Base-by-base conservation (phyloP, 2,329 filamentous ascomycete species). In the Xenoacremonium recifei region DNA sequence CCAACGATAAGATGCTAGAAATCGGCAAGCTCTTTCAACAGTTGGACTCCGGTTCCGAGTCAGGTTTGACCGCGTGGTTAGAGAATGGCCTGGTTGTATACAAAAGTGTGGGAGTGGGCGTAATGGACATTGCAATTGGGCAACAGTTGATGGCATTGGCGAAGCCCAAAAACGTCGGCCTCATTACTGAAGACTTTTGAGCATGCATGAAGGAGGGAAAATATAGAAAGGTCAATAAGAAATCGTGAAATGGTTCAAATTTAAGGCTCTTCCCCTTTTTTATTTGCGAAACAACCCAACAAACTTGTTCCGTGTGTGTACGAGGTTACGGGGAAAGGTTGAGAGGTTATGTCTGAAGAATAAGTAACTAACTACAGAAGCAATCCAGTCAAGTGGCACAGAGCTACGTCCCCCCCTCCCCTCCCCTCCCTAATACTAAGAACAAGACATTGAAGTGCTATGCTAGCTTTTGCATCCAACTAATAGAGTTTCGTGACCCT, bases 121-220 rank as follows among this genome's bases (percentile, higher is more conserved):
- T 87, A 46, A 86, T 85, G 80, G 84, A 87, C 64, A 65, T 87
- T 25, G 76, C 82, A 3, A 78, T 84, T 5, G 82, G 80, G 0
- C 68, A 69, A 20, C 75, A 82, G 52, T 52, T 86, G 43, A 68
- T 85, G 5, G 59, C 66, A 19, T 59, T 84, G 55, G 81, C 80
- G 10, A 71, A 74, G 47, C 68, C 72, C 44, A 72, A 70, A 45
- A 71, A 71, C 1, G 59, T 85, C 21, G 82, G 82, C 0, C 29
- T 54, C 13, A 58, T 46, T 12, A 35, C 39, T 1, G 54, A 57
- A 3, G 52, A 57, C 12, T 58, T 58, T n/a, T 58, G 25, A 48
- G 32, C 19, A 6, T 17, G 16, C 20, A 21, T 17, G 18, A 17
- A n/a, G n/a, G n/a, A n/a, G n/a, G n/a, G n/a, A n/a, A n/a, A n/a